Conservation (phyloP, 2,329 filamentous ascomycete genomes). For the Drechslerella stenobrocha region DNA sequence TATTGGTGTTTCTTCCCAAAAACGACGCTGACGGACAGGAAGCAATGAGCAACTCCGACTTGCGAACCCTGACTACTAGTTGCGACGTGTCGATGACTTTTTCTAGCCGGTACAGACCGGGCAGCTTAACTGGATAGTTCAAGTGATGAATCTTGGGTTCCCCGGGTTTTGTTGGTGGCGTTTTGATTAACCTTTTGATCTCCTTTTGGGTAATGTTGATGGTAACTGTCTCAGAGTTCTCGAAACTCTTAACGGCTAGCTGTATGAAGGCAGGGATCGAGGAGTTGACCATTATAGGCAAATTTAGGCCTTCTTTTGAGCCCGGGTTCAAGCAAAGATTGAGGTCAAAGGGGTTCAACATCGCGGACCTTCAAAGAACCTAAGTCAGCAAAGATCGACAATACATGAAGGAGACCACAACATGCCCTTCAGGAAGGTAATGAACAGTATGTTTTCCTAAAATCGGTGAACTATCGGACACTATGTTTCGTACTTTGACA, state of each 20-base stretch:
- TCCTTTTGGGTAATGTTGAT: constrained; percentile 75
- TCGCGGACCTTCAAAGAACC: constrained; percentile 67
- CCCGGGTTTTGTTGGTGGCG: constrained; percentile 65
- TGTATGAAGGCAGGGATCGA: constrained; percentile 87
- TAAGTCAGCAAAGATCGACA: constrained; percentile 52
- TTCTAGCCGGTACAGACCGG: constrained; percentile 81
- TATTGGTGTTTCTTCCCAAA: constrained; percentile 59
- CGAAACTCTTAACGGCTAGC: constrained; percentile 80
- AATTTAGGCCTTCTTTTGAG: constrained; percentile 62
- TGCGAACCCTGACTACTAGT: constrained; percentile 79
- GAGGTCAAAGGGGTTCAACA: constrained; percentile 78
- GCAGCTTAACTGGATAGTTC: constrained; percentile 76
- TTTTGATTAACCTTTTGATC: constrained; percentile 72
- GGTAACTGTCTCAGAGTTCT: constrained; percentile 76
- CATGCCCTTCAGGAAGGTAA: constrained; percentile 86
- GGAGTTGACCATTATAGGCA: constrained; percentile 92
- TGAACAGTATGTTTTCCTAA: constrained; percentile 97
- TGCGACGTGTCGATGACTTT: constrained; percentile 92
- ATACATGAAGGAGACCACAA: constrained; percentile 27
- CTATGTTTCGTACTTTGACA: constrained; percentile 82
- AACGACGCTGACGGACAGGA: constrained; percentile 81
- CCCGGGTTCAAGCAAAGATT: constrained; percentile 77
- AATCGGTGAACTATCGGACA: constrained; percentile 91
- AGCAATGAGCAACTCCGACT: constrained; percentile 79
- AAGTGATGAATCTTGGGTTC: constrained; percentile 66